These are phyloP conservation scores for Musa balbisiana DNA, from an alignment of 202 grass and related monocot species.

Conservation along the genomic window DNA sequence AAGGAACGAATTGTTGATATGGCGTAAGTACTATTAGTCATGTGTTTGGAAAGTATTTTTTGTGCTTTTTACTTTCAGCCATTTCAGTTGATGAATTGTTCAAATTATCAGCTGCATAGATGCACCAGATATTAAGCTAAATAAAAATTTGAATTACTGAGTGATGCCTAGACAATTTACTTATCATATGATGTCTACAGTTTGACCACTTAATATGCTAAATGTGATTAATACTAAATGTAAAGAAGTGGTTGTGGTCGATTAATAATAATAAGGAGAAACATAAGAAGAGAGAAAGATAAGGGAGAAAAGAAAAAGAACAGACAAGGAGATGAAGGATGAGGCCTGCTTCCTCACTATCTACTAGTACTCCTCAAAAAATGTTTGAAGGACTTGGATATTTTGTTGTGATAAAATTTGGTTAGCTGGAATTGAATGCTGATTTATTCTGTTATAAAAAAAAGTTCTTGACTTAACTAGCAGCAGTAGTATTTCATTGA, in stretches of 20 bases:
- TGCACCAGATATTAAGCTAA: background rate
- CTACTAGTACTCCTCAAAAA: too few species aligned
- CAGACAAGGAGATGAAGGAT: too few species aligned
- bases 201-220: too few species aligned
- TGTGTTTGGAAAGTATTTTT: background rate
- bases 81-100: conserved; percentile 9
- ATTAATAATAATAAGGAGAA: background rate
- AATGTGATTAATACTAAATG: too few species aligned
- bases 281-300: background rate
- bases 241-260: background rate
- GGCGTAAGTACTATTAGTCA: conserved; percentile 61
- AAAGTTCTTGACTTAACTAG: background rate
- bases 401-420: too few species aligned
- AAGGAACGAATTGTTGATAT: conserved; percentile 94
- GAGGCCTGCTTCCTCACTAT: too few species aligned
- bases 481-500: background rate
- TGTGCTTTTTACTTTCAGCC: background rate
- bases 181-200: too few species aligned
- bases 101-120: background rate
- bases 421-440: too few species aligned
- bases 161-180: too few species aligned
- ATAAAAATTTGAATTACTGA: too few species aligned
- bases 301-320: background rate
- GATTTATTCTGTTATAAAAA: background rate
- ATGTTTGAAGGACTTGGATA: too few species aligned